These are phyloP conservation scores for Arbutus unedo DNA, from an alignment of 148 eudicot species.

Conservation along the genomic window DNA sequence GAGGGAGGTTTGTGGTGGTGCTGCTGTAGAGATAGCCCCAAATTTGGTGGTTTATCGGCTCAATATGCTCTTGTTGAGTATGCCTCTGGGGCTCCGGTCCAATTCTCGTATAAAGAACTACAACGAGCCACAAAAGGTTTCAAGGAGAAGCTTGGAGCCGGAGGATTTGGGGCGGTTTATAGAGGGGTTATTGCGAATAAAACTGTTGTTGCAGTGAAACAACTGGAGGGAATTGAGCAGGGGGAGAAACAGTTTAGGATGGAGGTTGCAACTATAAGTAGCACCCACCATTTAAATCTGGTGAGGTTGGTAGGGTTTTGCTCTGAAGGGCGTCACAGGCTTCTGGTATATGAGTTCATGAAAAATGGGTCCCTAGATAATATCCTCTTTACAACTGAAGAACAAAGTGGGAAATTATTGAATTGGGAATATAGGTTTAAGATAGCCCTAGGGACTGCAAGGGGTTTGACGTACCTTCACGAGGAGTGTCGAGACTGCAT, in stretches of 20 bases:
- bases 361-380: slow-evolving; percentile 71
- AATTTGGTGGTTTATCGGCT: slow-evolving; percentile 48
- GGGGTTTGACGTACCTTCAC: slow-evolving; percentile 81
- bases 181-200: slow-evolving; percentile 57
- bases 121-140: slow-evolving; percentile 65
- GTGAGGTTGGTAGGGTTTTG: slow-evolving; percentile 88
- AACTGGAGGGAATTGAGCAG: slow-evolving; percentile 81
- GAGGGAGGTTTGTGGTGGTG: slow-evolving; percentile 78
- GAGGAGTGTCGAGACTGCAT: slow-evolving; percentile 90
- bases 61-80: slow-evolving; percentile 84
- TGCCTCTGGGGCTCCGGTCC: slow-evolving; percentile 88
- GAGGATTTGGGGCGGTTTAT: slow-evolving; percentile 89
- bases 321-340: slow-evolving; percentile 73
- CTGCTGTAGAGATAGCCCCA: slow-evolving; percentile 60
- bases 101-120: slow-evolving; percentile 70
- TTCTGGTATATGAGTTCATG: slow-evolving; percentile 83
- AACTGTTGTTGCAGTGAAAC: slow-evolving; percentile 68
- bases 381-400: slow-evolving; percentile 42
- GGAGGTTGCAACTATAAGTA: slow-evolving; percentile 91
- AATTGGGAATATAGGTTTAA: slow-evolving; percentile 63
- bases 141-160: slow-evolving; percentile 79
- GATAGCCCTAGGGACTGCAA: slow-evolving; percentile 80
- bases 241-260: slow-evolving; percentile 91
- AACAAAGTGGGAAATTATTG: slow-evolving; percentile 36
- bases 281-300: slow-evolving; percentile 86